These are phyloP conservation scores for Gossypium australe DNA, from an alignment of 345 rosid species.

Conservation along the genomic window DNA sequence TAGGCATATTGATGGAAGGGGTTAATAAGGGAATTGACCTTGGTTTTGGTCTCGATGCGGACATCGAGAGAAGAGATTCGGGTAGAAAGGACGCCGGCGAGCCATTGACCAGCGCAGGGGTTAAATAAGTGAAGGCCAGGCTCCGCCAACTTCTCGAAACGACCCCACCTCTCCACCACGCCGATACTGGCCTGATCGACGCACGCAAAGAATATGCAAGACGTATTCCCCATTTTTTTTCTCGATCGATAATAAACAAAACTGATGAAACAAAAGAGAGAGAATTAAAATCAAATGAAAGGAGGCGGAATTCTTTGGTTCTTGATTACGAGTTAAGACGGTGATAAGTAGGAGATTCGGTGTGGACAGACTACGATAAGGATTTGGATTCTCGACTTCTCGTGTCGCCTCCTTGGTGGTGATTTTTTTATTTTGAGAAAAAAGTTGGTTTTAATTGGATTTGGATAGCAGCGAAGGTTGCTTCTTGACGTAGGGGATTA, in stretches of 20 bases:
- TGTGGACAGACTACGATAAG: too few relatives aligned
- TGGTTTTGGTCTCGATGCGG: slow-evolving; percentile 92
- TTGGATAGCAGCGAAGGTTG: too few relatives aligned
- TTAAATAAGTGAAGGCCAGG: slow-evolving; percentile 82
- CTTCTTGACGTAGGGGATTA: too few relatives aligned
- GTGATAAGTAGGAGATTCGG: too few relatives aligned
- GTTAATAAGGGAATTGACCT: slow-evolving; percentile 31
- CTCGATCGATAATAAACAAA: background rate
- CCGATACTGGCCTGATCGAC: slow-evolving; percentile 87
- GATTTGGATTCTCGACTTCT: too few relatives aligned
- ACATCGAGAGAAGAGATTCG: slow-evolving; percentile 87
- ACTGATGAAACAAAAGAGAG: background rate
- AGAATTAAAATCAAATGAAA: background rate
- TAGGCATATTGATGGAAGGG: background rate
- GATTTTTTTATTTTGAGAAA: too few relatives aligned
- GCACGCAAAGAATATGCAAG: slow-evolving; percentile 49
- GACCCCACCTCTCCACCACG: slow-evolving; percentile 86
- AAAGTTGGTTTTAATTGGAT: too few relatives aligned
- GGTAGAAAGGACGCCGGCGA: slow-evolving; percentile 92
- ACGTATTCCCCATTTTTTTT: slow-evolving; percentile 57
- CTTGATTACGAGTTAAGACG: background rate
- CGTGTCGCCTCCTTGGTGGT: too few relatives aligned
- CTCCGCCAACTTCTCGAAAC: slow-evolving; percentile 74
- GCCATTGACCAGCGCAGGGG: slow-evolving; percentile 62
- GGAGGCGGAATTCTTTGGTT: background rate